Evolutionary conservation across 1,139 yeast species (phyloP), one percentile per base, ranked within the genome.

Genomic region (Groenewaldozyma sp.): DNA sequence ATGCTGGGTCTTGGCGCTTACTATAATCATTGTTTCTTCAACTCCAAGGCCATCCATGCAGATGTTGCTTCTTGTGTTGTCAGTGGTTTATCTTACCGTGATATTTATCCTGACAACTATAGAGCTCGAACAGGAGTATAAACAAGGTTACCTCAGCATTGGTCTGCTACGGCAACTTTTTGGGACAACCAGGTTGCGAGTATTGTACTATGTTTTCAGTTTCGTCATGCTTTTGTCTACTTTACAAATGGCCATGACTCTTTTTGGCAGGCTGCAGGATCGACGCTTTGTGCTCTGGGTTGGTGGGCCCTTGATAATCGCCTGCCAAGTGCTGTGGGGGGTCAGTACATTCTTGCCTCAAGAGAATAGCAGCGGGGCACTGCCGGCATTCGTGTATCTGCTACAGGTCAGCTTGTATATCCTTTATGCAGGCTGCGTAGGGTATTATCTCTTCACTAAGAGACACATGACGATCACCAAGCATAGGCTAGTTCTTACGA

Each of bases 381-480:
- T 84, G 11, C 87, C 94, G 0, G 88, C 94, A 0, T 80, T 86
- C 55, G 79, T 79, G 13, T 86, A 84, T 54, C 67, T 86, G 42
- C 73, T 86, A 31, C 71, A 93, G 45, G 82, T 86, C 29, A 80
- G 91, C 7, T 68, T 82, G 54, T 74, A 86, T 5, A 71, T 82
- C 26, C 68, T 84, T 53, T 86, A 79, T 59, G 78, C 86, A 1
- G 80, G 78, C 2, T 68, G 82, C 36, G 71, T 84, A 26, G 62
- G 75, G 4, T 77, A 77, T 29, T 80, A 74, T 53, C 65, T 78
- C 2, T 53, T 79, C 29, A 67, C 74, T 20, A 79, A 78, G 47
- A 61, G 73, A 34, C 64, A 67, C 19, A 63, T 71, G 34, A 70
- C 80, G 28, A 60, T 76, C 35, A 71, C 72, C 29, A 68, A 68